These are phyloP conservation scores for Microsporum canis DNA, from an alignment of 2,329 filamentous ascomycete species.

Conservation along the genomic window DNA sequence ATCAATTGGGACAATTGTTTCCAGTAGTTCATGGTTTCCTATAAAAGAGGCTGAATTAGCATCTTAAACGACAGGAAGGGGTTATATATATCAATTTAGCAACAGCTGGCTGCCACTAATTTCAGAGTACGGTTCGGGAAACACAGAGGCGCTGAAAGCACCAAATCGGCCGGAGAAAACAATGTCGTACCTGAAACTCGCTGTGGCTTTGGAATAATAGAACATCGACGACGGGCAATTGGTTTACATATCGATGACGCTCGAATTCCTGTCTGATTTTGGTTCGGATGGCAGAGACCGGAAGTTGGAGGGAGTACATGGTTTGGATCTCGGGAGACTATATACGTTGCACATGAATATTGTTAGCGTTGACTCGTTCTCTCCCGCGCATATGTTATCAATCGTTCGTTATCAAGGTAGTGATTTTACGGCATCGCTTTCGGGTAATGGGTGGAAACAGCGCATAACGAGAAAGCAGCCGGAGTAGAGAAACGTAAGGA, in stretches of 20 bases:
- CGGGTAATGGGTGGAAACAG: neutral
- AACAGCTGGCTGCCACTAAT: neutral
- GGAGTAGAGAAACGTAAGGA: constrained; percentile 2
- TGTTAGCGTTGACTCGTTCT: neutral
- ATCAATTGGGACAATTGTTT: constrained; percentile 92
- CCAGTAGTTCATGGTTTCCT: constrained; percentile 99
- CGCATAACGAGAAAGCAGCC: neutral
- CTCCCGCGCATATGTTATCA: neutral
- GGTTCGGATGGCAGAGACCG: constrained; percentile 75
- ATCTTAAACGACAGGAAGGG: neutral
- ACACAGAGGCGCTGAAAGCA: too few species aligned
- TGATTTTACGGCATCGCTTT: neutral
- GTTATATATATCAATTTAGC: neutral
- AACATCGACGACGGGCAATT: constrained; percentile 78
- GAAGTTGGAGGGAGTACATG: constrained; percentile 90
- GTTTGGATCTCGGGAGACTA: constrained; percentile 93
- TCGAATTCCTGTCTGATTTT: constrained; percentile 97
- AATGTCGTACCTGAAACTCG: constrained; percentile 69
- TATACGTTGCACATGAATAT: constrained; percentile 12
- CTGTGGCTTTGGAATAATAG: constrained; percentile 81
- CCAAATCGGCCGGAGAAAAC: too few species aligned
- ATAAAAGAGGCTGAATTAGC: constrained; percentile 9
- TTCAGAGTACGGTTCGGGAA: too few species aligned
- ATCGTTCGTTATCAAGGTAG: neutral
- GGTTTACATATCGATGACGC: constrained; percentile 83